Evolutionary conservation across 2,329 filamentous ascomycete genomes (phyloP).

Genomic region (Paraphoma chrysanthemicola): DNA sequence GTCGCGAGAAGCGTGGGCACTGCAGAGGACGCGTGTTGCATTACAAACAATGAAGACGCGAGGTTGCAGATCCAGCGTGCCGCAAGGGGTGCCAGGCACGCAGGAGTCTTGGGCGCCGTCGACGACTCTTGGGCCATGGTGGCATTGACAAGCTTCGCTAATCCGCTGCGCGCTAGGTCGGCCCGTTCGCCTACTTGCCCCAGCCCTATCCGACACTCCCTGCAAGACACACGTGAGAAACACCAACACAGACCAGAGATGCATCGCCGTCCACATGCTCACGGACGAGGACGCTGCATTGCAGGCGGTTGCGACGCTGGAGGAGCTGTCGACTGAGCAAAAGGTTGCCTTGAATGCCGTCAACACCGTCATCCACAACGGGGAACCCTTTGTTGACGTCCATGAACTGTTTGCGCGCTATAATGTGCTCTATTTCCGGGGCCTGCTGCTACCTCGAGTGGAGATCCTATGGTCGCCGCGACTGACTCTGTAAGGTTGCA

Average conservation of each 20-base stretch:
- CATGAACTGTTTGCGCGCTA: conserved; percentile 51
- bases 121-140: conserved; percentile 5
- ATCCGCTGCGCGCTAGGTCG: conserved; percentile 14
- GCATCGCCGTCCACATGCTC: conserved; percentile 39
- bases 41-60: background rate
- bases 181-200: conserved; percentile 2
- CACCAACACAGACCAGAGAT: conserved; percentile 9
- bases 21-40: background rate
- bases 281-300: conserved; percentile 53
- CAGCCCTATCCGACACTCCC: conserved; percentile 3
- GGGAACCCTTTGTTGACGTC: conserved; percentile 51
- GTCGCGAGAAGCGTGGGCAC: background rate
- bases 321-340: conserved; percentile 43
- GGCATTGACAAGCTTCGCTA: conserved; percentile 11
- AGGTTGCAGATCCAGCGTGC: conserved; percentile 11
- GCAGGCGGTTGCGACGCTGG: conserved; percentile 46
- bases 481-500: conserved; percentile 49
- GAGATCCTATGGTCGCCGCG: conserved; percentile 53
- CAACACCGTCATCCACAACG: conserved; percentile 45
- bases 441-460: conserved; percentile 48
- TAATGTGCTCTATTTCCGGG: conserved; percentile 53
- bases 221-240: conserved; percentile 8
- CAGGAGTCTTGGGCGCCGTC: conserved; percentile 22
- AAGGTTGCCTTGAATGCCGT: conserved; percentile 41
- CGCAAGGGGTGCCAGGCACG: conserved; percentile 36